phyloP scores from a whole-genome alignment of 345 rosid genomes.

The Eucalyptus leucophloia region DNA sequence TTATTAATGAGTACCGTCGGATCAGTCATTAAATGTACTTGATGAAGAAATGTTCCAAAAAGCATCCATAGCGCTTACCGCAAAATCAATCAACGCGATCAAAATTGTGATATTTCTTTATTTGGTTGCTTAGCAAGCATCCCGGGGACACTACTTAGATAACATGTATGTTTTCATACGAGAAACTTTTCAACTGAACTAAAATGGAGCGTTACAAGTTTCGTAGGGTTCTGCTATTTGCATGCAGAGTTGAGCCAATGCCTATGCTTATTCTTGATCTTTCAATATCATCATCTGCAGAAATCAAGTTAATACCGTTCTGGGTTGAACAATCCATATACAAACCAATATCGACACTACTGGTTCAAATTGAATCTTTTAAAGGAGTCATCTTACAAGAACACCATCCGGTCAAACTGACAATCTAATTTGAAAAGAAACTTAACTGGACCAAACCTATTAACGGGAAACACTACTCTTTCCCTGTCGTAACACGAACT shows the following conservation, averaged over 20 bases:
- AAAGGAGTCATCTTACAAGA: neutral
- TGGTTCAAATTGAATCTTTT: neutral
- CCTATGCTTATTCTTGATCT: neutral
- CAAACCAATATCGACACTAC: neutral
- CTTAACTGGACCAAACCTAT: neutral
- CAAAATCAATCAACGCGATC: neutral
- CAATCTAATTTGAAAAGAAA: neutral
- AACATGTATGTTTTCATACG: neutral
- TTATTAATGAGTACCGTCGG: neutral
- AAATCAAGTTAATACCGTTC: neutral
- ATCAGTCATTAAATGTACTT: neutral
- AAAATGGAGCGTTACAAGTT: neutral
- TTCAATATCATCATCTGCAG: neutral
- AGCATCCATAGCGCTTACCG: neutral
- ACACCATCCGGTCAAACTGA: neutral
- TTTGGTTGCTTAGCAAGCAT: neutral
- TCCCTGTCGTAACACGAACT: neutral
- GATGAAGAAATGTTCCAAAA: neutral
- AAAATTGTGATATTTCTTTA: neutral
- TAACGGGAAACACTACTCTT: neutral
- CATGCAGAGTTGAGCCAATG: neutral
- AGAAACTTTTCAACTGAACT: neutral
- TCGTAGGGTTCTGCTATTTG: neutral
- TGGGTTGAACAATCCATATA: neutral
- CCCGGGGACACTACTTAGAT: neutral